Evolutionary conservation across 768 basidiomycete species (phyloP), one percentile per base, ranked within the genome.

Genomic region (Pisolithus microcarpus): DNA sequence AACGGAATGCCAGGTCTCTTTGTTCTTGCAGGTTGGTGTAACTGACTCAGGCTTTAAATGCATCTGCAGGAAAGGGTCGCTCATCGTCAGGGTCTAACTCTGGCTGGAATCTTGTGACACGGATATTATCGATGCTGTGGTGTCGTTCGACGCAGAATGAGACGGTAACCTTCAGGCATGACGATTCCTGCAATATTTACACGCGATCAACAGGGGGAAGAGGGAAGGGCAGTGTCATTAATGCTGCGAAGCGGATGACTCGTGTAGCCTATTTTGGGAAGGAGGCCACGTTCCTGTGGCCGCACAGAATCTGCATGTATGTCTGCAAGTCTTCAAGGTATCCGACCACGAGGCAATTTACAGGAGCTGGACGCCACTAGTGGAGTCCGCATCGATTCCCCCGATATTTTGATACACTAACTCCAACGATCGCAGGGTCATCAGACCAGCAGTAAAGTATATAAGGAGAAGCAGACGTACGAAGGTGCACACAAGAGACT

Each of bases 61-160:
- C 56, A 38, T 56, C 45, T 58, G 50, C 34, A 50, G 49, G 28
- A 60, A 63, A 57, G 58, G 56, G 57, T 61, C 59, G 59, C 53
- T 56, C 24, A 43, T 48, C 52, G 53, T 50, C 58, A 56, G 54
- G 48, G 58, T 54, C 54, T 56, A 53, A 43, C 39, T 48, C 48
- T 62, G 59, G 7, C 58, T 61, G 59, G 54, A 59, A 53, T 57
- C 53, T 43, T 42, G 52, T 28, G 53, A 37, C 43, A 49, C 66
- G 66, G 66, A 67, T 61, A 67, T 67, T 67, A 67, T 64, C 65
- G 65, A 69, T 50, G 56, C 53, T 60, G 59, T 64, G 58, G 58
- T 66, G 66, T 50, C 52, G 54, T 56, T 58, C 59, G 57, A 56
- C 53, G 52, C 38, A 51, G 56, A 51, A 58, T 58, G 61, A 65